Base-by-base conservation (phyloP, 257 asterid genomes). In the Penstemon barbatus region DNA sequence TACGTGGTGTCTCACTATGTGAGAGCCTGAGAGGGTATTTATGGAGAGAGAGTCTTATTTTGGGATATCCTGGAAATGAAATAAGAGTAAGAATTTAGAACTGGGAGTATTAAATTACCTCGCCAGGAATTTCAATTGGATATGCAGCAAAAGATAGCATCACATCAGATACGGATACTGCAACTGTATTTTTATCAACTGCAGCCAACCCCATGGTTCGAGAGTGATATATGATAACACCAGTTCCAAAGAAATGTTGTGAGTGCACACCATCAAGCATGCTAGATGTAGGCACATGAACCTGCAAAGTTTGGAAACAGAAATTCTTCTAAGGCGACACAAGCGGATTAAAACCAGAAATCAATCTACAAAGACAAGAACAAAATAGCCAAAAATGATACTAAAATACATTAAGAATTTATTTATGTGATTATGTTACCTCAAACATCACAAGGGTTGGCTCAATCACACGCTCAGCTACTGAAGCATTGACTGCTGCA, bases 131-230 rank as follows among this genome's bases (percentile, higher is more conserved):
- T 85, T 94, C 99, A 75, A 91, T 87, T 42, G 99, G 97, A 78
- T 87, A 94, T 71, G 97, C 99, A 78, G 99, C 99, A 70, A 94
- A 94, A 66, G 99, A 94, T 72, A 94, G 86, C 97, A 94, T 91
- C 72, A 94, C 87, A 78, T 94, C 99, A 57, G 97, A 94, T 58
- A 87, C 96, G 5, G 99, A 79, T 52, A 94, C 93, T 54, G 97
- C 97, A 64, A 94, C 99, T 53, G 97, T 94, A 68, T 94, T 94
- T 81, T 91, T 94, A 79, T 94, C 99, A 77, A 94, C 95, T 68
- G 87, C 99, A 61, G 86, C 99, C 84, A 94, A 79, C 60, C 99
- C 99, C 91, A 94, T 83, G 42, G 82, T 87, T 74, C 81, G 82
- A 36, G 99, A 94, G 81, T 94, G 99, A 76, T 87, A 81, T 63